phyloP scores from a whole-genome alignment of 176 grass and related monocot species.

The Phoenix roebelenii region DNA sequence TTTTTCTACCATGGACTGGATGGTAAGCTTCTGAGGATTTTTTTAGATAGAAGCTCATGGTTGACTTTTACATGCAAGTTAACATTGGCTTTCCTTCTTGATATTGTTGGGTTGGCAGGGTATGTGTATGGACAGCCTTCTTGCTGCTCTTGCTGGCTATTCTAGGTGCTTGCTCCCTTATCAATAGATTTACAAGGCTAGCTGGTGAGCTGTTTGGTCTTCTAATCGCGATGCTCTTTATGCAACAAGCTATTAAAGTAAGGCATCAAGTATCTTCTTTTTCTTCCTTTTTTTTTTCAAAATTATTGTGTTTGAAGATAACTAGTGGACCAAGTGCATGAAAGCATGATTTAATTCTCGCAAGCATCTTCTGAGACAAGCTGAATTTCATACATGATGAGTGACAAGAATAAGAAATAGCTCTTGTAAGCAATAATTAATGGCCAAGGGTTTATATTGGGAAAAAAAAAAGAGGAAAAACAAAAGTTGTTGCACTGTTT shows the following conservation, averaged over 20 bases:
- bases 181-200: conserved; percentile 87
- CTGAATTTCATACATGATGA: no score
- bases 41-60: background rate
- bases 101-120: conserved; percentile 31
- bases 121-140: conserved; percentile 87
- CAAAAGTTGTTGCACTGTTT: no score
- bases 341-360: no score
- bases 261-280: background rate
- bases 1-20: conserved; percentile 88
- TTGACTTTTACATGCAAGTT: background rate
- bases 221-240: conserved; percentile 97
- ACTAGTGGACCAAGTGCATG: no score
- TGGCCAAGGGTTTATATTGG: no score
- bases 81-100: no score
- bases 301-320: no score
- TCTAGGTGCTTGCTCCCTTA: conserved; percentile 75
- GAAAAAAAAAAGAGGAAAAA: no score
- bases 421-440: no score
- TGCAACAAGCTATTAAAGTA: conserved; percentile 99
- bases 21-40: conserved; percentile 44
- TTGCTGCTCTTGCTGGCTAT: conserved; percentile 76
- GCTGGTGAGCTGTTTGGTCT: conserved; percentile 95
- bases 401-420: no score
- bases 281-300: conserved; percentile 6
- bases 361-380: no score